A percentile compares a stretch with the other conserved stretches of the same genome.
Evolutionary conservation across 176 grass and related monocot species (phyloP).

Genomic region (Triticum monococcum): DNA sequence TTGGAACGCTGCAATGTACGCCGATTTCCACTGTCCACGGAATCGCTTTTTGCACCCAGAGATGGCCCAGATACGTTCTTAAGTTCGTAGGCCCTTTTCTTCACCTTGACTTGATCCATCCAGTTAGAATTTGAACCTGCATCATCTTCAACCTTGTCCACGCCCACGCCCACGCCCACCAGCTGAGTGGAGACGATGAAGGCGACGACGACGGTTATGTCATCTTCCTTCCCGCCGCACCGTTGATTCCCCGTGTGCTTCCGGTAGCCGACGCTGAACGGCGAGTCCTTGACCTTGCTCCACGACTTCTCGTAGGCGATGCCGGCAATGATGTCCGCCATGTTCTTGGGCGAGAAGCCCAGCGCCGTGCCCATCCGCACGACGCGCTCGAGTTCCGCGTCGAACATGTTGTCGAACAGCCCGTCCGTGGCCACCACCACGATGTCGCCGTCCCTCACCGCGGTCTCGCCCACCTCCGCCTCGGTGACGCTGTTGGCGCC

Average conservation of each 20-base stretch:
- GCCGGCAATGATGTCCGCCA: slow-evolving; percentile 19
- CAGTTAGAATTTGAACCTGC: neutral
- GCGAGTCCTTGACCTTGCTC: neutral
- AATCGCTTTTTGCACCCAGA: neutral
- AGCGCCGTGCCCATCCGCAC: slow-evolving; percentile 5
- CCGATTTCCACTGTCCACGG: neutral
- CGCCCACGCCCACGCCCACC: too few species aligned
- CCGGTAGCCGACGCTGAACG: neutral
- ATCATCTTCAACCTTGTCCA: neutral
- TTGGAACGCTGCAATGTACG: neutral
- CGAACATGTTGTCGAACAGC: slow-evolving; percentile 42
- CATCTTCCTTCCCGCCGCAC: slow-evolving; percentile 18
- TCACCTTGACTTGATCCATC: neutral
- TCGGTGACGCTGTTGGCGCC: accelerated
- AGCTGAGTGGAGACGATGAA: slow-evolving; percentile 2
- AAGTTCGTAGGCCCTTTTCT: neutral
- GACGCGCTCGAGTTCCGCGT: slow-evolving; percentile 26
- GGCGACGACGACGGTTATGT: slow-evolving; percentile 37
- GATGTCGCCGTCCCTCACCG: slow-evolving; percentile 23
- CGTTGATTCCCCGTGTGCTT: neutral
- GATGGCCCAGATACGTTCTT: neutral
- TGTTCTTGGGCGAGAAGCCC: slow-evolving; percentile 5
- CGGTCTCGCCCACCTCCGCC: neutral
- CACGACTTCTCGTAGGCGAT: neutral
- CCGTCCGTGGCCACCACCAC: slow-evolving; percentile 36